Evolutionary conservation across 352 stramenopile genomes (phyloP), one percentile per base, ranked within the genome.

Genomic region (Pythium pyrilobum): DNA sequence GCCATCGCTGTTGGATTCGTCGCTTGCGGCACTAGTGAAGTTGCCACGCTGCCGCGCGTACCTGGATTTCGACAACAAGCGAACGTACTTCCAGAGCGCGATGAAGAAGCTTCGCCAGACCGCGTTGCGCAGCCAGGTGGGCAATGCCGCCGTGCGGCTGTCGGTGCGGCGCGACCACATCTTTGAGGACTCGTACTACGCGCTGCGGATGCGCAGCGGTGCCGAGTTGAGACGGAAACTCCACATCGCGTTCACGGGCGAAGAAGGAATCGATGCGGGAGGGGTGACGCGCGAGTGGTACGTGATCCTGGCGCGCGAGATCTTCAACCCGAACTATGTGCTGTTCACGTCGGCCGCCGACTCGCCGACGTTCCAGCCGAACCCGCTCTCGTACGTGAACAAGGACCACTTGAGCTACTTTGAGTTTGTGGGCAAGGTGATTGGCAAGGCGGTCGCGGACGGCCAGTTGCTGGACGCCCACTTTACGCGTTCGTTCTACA

Each of bases 311-410:
- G 95, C 97, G 4, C 97, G 98, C 59, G 97, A 99, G 71, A 99
- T 99, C 62, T 99, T 99, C 77, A 99, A 99, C 71, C 96, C 97
- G 42, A 99, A 99, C 69, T 99, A 99, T 73, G 96, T 97, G 50
- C 72, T 99, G 1, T 99, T 99, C 76, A 99, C 96, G 37, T 98
- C 96, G 18, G 97, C 96, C 4, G 96, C 97, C 21, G 97, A 99
- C 75, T 98, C 96, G 11, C 96, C 95, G 42, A 99, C 97, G 9
- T 99, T 99, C 72, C 97, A 99, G 68, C 97, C 97, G 5, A 99
- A 99, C 69, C 95, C 96, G 44, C 84, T 99, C 31, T 99, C 95
- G 46, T 98, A 94, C 59, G 97, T 99, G 55, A 99, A 99, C 68
- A 94, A 97, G 25, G 96, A 99, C 67, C 96, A 99, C 77, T 63